phyloP scores from a whole-genome alignment of 2,329 filamentous ascomycete genomes.

The Akanthomyces muscarius region DNA sequence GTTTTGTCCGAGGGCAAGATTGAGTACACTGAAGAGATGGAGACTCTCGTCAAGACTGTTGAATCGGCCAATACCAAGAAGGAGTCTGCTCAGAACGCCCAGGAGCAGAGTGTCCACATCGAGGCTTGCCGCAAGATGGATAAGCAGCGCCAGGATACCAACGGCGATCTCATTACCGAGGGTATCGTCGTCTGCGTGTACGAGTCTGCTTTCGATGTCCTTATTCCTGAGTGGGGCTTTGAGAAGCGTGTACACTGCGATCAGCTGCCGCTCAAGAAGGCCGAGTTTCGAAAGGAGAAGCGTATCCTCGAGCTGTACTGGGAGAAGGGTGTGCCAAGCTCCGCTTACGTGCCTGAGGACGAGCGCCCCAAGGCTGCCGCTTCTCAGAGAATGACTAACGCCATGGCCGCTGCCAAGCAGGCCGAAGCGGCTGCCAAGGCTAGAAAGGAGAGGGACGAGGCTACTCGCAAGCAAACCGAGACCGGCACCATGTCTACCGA shows the following conservation, averaged over 20 bases:
- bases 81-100: slow-evolving; percentile 92
- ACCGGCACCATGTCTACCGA: slow-evolving; percentile 91
- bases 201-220: slow-evolving; percentile 95
- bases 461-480: slow-evolving; percentile 87
- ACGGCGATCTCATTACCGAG: slow-evolving; percentile 89
- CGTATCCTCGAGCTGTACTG: slow-evolving; percentile 94
- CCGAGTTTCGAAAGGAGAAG: slow-evolving; percentile 97
- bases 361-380: slow-evolving; percentile 83
- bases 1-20: slow-evolving; percentile 75
- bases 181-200: slow-evolving; percentile 97
- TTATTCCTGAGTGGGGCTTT: slow-evolving; percentile 97
- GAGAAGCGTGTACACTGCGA: slow-evolving; percentile 99
- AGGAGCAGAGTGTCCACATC: slow-evolving; percentile 98
- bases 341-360: slow-evolving; percentile 92
- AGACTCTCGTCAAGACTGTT: slow-evolving; percentile 83
- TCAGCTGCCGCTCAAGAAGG: slow-evolving; percentile 95
- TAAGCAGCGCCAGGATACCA: slow-evolving; percentile 77
- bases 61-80: slow-evolving; percentile 99
- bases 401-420: slow-evolving; percentile 71
- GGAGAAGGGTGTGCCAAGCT: slow-evolving; percentile 98
- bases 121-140: slow-evolving; percentile 97
- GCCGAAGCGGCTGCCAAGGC: slow-evolving; percentile 78
- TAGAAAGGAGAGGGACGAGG: slow-evolving; percentile 84
- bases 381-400: slow-evolving; percentile 69
- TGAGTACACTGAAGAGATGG: slow-evolving; percentile 85